Conservation (phyloP, 176 grass and related monocot genomes). For the Olyra latifolia region DNA sequence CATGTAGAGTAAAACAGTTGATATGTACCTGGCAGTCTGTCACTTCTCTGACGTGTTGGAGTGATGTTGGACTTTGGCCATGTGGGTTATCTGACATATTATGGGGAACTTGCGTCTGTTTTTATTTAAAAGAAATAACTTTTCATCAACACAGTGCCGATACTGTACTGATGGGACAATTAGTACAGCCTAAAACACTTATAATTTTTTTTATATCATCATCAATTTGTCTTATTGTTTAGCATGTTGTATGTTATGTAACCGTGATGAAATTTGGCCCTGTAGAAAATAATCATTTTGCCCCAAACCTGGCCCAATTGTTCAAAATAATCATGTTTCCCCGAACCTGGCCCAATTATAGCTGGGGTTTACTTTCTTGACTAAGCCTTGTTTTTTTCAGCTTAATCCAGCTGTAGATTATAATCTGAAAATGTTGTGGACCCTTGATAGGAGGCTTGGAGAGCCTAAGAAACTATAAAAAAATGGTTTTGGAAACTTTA, state of each 20-base stretch:
- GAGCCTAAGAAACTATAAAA: no score
- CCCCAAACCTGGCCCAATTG: not conserved
- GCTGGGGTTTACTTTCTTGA: no score
- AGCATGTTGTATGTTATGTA: no score
- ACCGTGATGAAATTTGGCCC: not conserved
- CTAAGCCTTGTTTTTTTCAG: no score
- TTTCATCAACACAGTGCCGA: not conserved
- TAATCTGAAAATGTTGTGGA: no score
- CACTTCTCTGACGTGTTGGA: not conserved
- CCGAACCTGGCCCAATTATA: not conserved
- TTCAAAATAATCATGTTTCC: not conserved
- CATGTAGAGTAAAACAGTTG: slow-evolving; percentile 6
- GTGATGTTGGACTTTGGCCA: slow-evolving; percentile 2
- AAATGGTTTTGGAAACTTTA: no score
- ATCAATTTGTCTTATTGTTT: not conserved
- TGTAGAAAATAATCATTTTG: not conserved
- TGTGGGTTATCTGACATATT: not conserved
- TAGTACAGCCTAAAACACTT: not conserved
- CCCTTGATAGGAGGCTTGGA: no score
- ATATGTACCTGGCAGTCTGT: not conserved
- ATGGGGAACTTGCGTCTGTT: not conserved
- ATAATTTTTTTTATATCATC: not conserved
- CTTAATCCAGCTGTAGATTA: no score
- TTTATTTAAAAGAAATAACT: not conserved
- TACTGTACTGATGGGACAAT: not conserved